phyloP scores from a whole-genome alignment of 805 yeast species.

The Schizosaccharomyces pombe region ASM294v3 CU329670.1:5208501-5209000 shows the following conservation, averaged over 20 bases:
- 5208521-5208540: too few species aligned
- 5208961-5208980: conserved; percentile 48
- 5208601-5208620: too few species aligned
- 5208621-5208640: too few species aligned
- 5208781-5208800: neutral
- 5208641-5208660: neutral
- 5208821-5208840: neutral
- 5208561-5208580: too few species aligned
- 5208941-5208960: conserved; percentile 56
- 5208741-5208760: neutral
- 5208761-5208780: neutral
- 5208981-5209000: conserved; percentile 30
- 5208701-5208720: too few species aligned
- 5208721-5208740: too few species aligned
- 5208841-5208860: neutral
- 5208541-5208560: too few species aligned
- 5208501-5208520: too few species aligned
- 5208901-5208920: conserved; percentile 11
- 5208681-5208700: neutral
- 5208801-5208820: neutral
- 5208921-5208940: conserved; percentile 48
- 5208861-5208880: neutral
- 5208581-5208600: too few species aligned
- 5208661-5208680: neutral
- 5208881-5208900: neutral